Evolutionary conservation across 2,329 filamentous ascomycete genomes (phyloP).

Genomic region (Colletotrichum simmondsii): DNA sequence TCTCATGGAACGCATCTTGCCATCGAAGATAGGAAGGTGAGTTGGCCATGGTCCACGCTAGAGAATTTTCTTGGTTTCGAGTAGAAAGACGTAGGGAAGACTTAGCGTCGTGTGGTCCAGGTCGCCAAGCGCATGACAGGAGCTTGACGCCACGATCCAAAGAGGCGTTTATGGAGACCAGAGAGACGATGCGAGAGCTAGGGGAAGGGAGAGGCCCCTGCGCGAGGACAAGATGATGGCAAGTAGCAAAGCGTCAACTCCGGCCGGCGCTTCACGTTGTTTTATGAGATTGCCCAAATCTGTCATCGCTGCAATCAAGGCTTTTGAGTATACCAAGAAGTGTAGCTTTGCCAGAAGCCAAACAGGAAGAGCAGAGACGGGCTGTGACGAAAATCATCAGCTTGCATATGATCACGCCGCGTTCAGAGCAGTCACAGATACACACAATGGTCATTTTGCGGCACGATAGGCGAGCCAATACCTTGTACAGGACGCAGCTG

Average conservation of each 20-base stretch:
- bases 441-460: background rate
- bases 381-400: background rate
- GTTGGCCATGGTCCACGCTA: background rate
- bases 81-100: too few relatives aligned
- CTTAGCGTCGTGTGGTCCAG: background rate
- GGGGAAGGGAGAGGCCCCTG: background rate
- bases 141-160: constrained; percentile 15
- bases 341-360: background rate
- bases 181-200: background rate
- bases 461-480: constrained; percentile 6
- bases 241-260: background rate
- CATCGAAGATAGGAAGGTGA: background rate
- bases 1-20: background rate
- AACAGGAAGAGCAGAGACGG: background rate
- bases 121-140: constrained; percentile 4
- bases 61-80: background rate
- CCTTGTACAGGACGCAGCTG: background rate
- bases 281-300: background rate
- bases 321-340: background rate
- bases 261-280: background rate
- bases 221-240: background rate
- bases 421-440: background rate
- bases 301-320: background rate
- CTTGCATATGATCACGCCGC: background rate
- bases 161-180: background rate